Conservation (phyloP, 371 early-diverging fungal genomes). For the Entomophthora muscae region DNA sequence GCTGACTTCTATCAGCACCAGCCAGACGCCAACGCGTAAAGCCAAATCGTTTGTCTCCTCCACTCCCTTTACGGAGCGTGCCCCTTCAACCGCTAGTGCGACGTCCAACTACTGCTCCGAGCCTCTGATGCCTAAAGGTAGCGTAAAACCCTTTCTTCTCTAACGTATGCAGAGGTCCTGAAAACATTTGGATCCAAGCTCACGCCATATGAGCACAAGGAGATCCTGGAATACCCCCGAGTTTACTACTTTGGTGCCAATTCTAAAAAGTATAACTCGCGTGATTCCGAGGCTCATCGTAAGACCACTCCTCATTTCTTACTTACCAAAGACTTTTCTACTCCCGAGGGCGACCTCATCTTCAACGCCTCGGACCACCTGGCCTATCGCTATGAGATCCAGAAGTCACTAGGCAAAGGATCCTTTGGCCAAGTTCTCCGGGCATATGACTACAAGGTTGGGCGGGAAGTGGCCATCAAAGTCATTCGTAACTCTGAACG, state of each 20-base stretch:
- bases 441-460: constrained; percentile 66
- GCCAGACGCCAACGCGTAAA: neutral
- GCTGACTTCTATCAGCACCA: neutral
- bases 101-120: neutral
- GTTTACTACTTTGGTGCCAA: constrained; percentile 7
- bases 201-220: neutral
- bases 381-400: constrained; percentile 42
- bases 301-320: neutral
- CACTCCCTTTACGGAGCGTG: neutral
- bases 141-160: neutral
- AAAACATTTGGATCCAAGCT: neutral
- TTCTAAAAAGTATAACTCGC: neutral
- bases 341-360: neutral
- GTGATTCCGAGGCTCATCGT: neutral
- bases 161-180: constrained; percentile 1
- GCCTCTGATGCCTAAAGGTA: constrained; percentile 1
- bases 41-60: neutral
- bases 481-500: constrained; percentile 88
- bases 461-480: constrained; percentile 84
- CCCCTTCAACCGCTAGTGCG: neutral
- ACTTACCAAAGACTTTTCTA: neutral
- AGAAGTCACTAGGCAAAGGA: constrained; percentile 88
- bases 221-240: neutral
- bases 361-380: constrained; percentile 2
- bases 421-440: constrained; percentile 98